A percentile compares a stretch with the other conserved stretches of the same genome.
These are phyloP conservation scores for Trypanosoma avium DNA, from an alignment of 208 protist species.

Conservation along the genomic window DNA sequence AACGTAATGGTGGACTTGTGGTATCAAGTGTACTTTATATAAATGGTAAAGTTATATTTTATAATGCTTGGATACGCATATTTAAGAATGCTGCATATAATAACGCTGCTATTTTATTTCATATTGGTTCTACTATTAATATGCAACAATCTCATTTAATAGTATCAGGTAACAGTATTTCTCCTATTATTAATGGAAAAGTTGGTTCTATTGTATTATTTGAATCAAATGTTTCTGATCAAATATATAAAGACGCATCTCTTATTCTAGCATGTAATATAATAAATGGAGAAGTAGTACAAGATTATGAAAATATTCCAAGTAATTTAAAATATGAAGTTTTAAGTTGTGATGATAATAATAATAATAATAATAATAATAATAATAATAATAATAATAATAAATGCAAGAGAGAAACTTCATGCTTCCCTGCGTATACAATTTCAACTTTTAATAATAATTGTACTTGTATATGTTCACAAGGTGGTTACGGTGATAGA, in stretches of 20 bases:
- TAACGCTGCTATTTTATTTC: not conserved
- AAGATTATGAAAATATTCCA: not conserved
- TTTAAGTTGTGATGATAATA: not conserved
- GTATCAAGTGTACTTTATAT: not conserved
- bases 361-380: too few relatives aligned
- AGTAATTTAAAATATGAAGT: not conserved
- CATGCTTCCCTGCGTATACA: not conserved
- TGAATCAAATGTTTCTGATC: not conserved
- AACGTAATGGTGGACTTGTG: not conserved
- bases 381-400: too few relatives aligned
- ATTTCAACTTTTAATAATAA: not conserved
- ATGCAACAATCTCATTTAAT: not conserved
- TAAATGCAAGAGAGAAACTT: not conserved
- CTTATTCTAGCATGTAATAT: not conserved
- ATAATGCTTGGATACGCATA: not conserved
- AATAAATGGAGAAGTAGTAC: not conserved
- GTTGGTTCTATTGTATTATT: not conserved
- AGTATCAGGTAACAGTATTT: not conserved
- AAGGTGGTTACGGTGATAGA: not conserved
- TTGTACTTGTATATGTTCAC: not conserved
- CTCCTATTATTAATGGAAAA: not conserved
- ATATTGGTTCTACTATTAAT: not conserved
- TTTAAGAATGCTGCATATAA: constrained; percentile 13
- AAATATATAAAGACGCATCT: not conserved
- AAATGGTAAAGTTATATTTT: not conserved